Evolutionary conservation across 257 asterid species (phyloP).

Genomic region (Salvia rosmarinus): DNA sequence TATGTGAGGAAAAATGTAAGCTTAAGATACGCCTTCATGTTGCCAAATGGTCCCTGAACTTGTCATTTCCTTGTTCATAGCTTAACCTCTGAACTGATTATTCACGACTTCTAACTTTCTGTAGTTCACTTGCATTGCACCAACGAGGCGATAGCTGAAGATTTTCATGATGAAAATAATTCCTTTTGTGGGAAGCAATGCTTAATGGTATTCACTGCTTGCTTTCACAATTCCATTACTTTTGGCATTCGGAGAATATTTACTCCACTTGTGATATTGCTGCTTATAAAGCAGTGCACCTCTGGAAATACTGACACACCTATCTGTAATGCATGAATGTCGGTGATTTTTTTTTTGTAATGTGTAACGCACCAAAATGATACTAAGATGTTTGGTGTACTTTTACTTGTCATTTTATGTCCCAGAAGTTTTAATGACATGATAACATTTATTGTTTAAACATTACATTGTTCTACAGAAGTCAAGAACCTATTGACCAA

Average conservation of each 20-base stretch:
- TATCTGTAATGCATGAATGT: slow-evolving; percentile 10
- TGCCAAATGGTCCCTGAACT: slow-evolving; percentile 11
- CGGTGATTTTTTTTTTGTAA: neutral
- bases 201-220: slow-evolving; percentile 57
- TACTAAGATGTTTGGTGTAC: neutral
- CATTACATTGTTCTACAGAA: slow-evolving; percentile 20
- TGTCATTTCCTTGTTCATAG: neutral
- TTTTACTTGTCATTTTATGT: neutral
- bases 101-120: slow-evolving; percentile 30
- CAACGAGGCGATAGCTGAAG: slow-evolving; percentile 44
- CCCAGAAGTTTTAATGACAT: slow-evolving; percentile 6
- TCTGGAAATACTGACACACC: neutral
- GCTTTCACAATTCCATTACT: slow-evolving; percentile 26
- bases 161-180: slow-evolving; percentile 42
- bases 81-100: slow-evolving; percentile 16
- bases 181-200: slow-evolving; percentile 82
- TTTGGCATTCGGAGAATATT: neutral
- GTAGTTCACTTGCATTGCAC: slow-evolving; percentile 80
- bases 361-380: neutral
- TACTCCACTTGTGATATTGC: neutral
- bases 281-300: slow-evolving; percentile 1
- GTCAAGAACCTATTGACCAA: slow-evolving; percentile 15
- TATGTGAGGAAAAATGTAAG: slow-evolving; percentile 91
- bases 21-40: slow-evolving; percentile 27
- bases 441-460: slow-evolving; percentile 22